A percentile compares a stretch with the other conserved stretches of the same genome.
These are phyloP conservation scores for Blastobotrys niveus DNA, from an alignment of 1,139 yeast species.

Conservation along the genomic window DNA sequence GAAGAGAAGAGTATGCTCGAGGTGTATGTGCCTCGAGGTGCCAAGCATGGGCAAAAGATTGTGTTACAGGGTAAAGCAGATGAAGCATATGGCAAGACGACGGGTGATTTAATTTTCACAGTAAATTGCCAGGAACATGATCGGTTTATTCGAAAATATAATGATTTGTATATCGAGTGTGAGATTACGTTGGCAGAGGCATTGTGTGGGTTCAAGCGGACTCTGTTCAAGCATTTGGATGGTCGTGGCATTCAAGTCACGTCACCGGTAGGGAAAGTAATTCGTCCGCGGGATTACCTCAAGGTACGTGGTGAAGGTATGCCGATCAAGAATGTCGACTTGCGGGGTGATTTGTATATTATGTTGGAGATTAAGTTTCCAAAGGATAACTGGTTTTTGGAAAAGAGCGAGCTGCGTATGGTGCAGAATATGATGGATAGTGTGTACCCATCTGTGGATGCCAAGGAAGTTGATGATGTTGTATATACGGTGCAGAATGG, in stretches of 20 bases:
- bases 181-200: slow-evolving; percentile 72
- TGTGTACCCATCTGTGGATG: slow-evolving; percentile 14
- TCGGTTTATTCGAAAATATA: slow-evolving; percentile 51
- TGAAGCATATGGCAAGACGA: slow-evolving; percentile 55
- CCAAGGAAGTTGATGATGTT: slow-evolving; percentile 26
- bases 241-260: slow-evolving; percentile 66
- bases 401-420: slow-evolving; percentile 26
- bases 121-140: slow-evolving; percentile 44
- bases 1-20: slow-evolving; percentile 73
- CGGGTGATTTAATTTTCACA: slow-evolving; percentile 74
- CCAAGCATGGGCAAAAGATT: slow-evolving; percentile 53
- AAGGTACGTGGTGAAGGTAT: slow-evolving; percentile 76
- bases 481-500: slow-evolving; percentile 17
- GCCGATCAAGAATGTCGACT: slow-evolving; percentile 49
- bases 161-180: slow-evolving; percentile 58
- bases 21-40: slow-evolving; percentile 71
- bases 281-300: slow-evolving; percentile 70
- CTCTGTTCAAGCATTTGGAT: slow-evolving; percentile 71
- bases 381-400: slow-evolving; percentile 43
- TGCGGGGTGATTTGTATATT: slow-evolving; percentile 70
- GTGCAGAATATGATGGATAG: slow-evolving; percentile 26
- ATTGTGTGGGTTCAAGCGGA: slow-evolving; percentile 68
- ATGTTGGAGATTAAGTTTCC: slow-evolving; percentile 76
- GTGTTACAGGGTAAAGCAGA: slow-evolving; percentile 69
- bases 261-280: slow-evolving; percentile 57